Percentiles rank a stretch among this genome's conserved stretches.
These are phyloP conservation scores for Otatea glauca DNA, from an alignment of 176 grass and related monocot species.

Conservation along the genomic window DNA sequence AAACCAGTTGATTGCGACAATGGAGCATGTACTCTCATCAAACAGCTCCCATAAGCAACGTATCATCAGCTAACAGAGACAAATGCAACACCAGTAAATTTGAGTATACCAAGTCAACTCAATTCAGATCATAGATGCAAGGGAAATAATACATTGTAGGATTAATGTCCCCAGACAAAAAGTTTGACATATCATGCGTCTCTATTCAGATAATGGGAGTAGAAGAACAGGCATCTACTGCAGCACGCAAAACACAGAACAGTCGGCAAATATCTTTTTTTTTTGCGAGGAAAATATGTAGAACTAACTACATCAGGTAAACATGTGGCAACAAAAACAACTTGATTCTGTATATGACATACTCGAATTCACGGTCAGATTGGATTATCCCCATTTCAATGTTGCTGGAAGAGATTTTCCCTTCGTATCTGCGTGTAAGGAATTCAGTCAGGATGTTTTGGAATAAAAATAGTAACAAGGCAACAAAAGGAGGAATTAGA, in stretches of 20 bases:
- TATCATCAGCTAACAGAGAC: background rate
- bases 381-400: slow-evolving; percentile 78
- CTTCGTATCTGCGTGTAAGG: slow-evolving; percentile 60
- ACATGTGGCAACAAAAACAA: background rate
- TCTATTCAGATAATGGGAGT: background rate
- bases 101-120: background rate
- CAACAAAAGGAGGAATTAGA: background rate
- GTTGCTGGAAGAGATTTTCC: slow-evolving; percentile 72
- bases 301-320: background rate
- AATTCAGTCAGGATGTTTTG: slow-evolving; percentile 18
- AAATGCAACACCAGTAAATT: background rate
- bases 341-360: background rate
- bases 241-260: background rate
- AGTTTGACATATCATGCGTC: background rate
- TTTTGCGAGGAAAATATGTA: background rate
- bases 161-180: background rate
- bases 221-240: background rate
- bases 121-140: slow-evolving; percentile 1
- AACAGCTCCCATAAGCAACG: background rate
- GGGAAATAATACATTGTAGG: background rate
- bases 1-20: background rate
- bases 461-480: background rate
- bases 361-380: slow-evolving; percentile 70
- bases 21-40: background rate
- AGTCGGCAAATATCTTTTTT: background rate